Evolutionary conservation across 306 rosid genomes (phyloP).

Genomic region (Castanopsis chinensis): DNA sequence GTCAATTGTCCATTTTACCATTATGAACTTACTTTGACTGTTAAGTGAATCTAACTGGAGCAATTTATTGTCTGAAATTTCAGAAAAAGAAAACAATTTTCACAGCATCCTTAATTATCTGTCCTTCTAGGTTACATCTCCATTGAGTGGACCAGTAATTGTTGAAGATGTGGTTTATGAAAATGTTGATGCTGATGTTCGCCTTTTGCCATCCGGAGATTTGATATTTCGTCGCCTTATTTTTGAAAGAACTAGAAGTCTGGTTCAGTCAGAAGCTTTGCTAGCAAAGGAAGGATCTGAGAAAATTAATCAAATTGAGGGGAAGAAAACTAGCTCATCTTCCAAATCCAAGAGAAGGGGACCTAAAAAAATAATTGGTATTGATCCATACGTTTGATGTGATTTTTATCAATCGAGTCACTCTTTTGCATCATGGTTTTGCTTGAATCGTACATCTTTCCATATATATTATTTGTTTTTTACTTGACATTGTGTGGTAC

Average conservation of each 20-base stretch:
- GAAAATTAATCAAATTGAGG: conserved; percentile 40
- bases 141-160: conserved; percentile 72
- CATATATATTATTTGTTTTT: too few species aligned
- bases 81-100: conserved; percentile 7
- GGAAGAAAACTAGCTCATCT: conserved; percentile 54
- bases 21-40: not conserved
- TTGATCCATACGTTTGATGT: conserved; percentile 1
- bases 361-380: conserved; percentile 50
- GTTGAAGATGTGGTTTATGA: conserved; percentile 93
- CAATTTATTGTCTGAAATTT: conserved; percentile 8
- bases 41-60: not conserved
- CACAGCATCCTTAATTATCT: conserved; percentile 21
- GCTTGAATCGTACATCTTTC: too few species aligned
- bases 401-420: not conserved
- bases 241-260: conserved; percentile 78
- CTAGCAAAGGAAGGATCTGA: conserved; percentile 43
- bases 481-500: too few species aligned
- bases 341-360: conserved; percentile 68
- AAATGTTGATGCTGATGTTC: conserved; percentile 50
- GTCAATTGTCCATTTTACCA: not conserved
- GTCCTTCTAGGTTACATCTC: conserved; percentile 66
- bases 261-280: conserved; percentile 96
- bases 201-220: conserved; percentile 60
- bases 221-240: conserved; percentile 85
- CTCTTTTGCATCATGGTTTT: not conserved